These are phyloP conservation scores for Ustanciosporium gigantosporum DNA, from an alignment of 1,284 basidiomycete species.

Conservation along the genomic window DNA sequence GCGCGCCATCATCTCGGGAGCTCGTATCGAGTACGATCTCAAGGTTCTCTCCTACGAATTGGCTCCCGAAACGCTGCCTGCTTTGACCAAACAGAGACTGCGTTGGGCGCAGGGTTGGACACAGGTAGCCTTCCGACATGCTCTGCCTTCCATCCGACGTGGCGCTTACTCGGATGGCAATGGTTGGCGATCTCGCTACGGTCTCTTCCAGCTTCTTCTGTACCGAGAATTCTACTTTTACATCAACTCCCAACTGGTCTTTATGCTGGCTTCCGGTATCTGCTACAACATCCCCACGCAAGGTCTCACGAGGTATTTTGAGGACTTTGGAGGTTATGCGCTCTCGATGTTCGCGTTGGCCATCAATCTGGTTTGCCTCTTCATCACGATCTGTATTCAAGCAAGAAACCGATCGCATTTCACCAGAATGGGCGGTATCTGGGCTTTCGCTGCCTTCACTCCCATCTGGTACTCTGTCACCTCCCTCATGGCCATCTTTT, in stretches of 20 bases:
- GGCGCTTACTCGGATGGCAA: constrained; percentile 46
- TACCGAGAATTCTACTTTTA: constrained; percentile 53
- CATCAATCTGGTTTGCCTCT: constrained; percentile 40
- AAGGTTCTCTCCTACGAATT: constrained; percentile 48
- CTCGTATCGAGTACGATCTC: constrained; percentile 51
- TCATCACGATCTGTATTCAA: constrained; percentile 37
- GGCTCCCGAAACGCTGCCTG: constrained; percentile 45
- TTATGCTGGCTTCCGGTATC: constrained; percentile 39
- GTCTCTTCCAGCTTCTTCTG: constrained; percentile 47
- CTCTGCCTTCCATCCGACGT: constrained; percentile 34
- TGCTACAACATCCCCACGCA: constrained; percentile 35
- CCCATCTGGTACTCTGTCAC: constrained; percentile 46
- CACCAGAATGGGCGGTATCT: constrained; percentile 32
- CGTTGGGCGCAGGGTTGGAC: constrained; percentile 57
- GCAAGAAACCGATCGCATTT: constrained; percentile 43
- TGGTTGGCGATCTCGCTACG: constrained; percentile 35
- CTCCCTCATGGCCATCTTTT: constrained; percentile 44
- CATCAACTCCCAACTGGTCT: constrained; percentile 42
- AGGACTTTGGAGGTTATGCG: constrained; percentile 38
- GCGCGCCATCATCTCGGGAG: constrained; percentile 52
- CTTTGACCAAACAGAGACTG: constrained; percentile 49
- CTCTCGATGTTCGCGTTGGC: constrained; percentile 40
- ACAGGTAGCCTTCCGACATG: constrained; percentile 50
- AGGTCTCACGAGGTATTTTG: constrained; percentile 31
- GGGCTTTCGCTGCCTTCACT: constrained; percentile 33